A percentile compares a stretch with the other conserved stretches of the same genome.
Evolutionary conservation across 148 eudicot species (phyloP).

Genomic region (Drosera capensis): DNA sequence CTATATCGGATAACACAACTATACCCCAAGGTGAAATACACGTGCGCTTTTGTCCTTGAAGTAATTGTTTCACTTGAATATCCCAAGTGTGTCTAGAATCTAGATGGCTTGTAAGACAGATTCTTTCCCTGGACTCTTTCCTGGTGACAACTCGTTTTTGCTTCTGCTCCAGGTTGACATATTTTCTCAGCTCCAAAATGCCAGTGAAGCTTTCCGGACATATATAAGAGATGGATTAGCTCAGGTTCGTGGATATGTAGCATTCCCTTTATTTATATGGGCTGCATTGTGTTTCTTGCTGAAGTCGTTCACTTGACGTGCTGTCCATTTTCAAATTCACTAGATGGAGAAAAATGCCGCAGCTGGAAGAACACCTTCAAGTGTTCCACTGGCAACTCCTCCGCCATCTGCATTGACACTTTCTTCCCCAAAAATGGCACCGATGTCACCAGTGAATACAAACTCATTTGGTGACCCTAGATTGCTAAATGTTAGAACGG

Average conservation of each 20-base stretch:
- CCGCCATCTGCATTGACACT: conserved; percentile 68
- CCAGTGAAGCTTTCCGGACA: conserved; percentile 95
- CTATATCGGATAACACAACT: conserved; percentile 81
- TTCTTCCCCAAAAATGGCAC: conserved; percentile 63
- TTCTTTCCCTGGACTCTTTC: background rate
- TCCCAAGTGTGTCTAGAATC: no score
- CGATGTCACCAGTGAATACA: conserved; percentile 69
- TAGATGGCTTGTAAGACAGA: background rate
- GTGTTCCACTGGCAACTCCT: conserved; percentile 84
- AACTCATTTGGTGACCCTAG: conserved; percentile 44
- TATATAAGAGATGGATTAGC: conserved; percentile 95
- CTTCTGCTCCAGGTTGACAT: conserved; percentile 62
- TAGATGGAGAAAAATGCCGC: conserved; percentile 99
- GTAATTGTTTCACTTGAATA: no score
- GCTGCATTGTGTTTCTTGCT: no score
- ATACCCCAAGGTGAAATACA: conserved; percentile 61
- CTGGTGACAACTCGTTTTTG: background rate
- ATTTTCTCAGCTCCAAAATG: conserved; percentile 93
- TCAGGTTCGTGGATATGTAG: conserved; percentile 33
- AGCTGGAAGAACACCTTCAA: conserved; percentile 90
- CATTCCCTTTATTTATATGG: background rate
- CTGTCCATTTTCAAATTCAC: conserved; percentile 2
- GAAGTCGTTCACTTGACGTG: background rate
- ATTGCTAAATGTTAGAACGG: conserved; percentile 32
- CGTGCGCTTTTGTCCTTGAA: background rate